Base-by-base conservation (phyloP, 306 rosid species). In the Purshia tridentata region DNA sequence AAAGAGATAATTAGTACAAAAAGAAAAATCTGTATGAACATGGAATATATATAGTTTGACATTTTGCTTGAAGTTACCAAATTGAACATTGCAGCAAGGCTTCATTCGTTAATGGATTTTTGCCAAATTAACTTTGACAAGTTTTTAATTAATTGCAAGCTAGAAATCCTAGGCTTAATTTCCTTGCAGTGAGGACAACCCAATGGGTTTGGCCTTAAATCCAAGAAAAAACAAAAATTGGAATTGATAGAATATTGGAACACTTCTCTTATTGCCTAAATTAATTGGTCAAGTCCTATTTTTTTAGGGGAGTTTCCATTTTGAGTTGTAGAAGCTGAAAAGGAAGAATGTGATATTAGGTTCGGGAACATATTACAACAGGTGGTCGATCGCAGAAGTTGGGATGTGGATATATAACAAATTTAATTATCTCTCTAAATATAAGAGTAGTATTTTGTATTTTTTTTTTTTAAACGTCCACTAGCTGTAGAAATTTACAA, bases 91-190 rank as follows among this genome's bases (percentile, higher is more conserved):
- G 72, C 69, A 81, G 84, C 80, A 73, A 81, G 68, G 53, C 67
- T 61, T 58, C 37, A 15, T 51, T 78, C 16, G 40, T 15, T 81
- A 72, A 81, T 87, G 95, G 81, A 4, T 62, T 58, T 78, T 78
- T 4, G 86, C 97, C 97, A 6, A 91, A n/a, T n/a, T n/a, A n/a
- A 91, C 90, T 75, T 81, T 76, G 86, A 83, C 84, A 77, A 67
- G 86, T 84, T 88, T 59, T 62, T 51, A 29, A 29, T 29, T n/a
- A n/a, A 29, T 29, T 29, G 35, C 35, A 29, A 29, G 83, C 78
- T 68, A 73, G 78, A 84, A 81, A 74, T 22, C 67, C 55, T 77
- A 16, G 83, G 62, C 50, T 9, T 70, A 78, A 78, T 76, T 83
- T 39, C 74, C 78, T 77, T 77, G 58, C 13, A 62, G 19, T 63